Evolutionary conservation across 495 filamentous ascomycete genomes (phyloP).

Genomic region (Staphylotrichum longicolle): DNA sequence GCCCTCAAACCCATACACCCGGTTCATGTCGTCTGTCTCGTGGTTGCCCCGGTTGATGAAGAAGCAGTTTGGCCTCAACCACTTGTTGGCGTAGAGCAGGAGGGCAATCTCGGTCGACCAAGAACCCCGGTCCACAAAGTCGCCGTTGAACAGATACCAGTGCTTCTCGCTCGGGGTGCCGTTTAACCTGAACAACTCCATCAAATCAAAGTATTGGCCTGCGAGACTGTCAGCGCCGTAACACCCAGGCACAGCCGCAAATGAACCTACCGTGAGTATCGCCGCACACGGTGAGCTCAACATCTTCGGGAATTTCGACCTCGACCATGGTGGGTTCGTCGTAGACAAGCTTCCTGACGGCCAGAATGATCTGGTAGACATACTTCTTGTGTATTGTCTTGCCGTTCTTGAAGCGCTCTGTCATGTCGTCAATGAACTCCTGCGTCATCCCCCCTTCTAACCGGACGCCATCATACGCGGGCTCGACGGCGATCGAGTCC

Average conservation of each 20-base stretch:
- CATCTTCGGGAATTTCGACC: constrained; percentile 72
- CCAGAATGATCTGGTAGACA: constrained; percentile 90
- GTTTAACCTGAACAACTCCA: constrained; percentile 93
- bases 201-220: constrained; percentile 97
- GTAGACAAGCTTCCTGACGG: constrained; percentile 84
- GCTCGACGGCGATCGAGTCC: constrained; percentile 77
- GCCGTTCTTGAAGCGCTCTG: constrained; percentile 88
- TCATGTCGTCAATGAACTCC: constrained; percentile 97
- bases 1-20: constrained; percentile 96
- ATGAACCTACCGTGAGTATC: constrained; percentile 80
- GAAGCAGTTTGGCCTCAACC: constrained; percentile 80
- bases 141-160: constrained; percentile 96
- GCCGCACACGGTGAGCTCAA: constrained; percentile 88
- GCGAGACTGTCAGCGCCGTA: constrained; percentile 21
- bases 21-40: constrained; percentile 99
- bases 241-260: no score
- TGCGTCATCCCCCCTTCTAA: constrained; percentile 85
- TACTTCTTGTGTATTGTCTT: constrained; percentile 96
- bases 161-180: constrained; percentile 81
- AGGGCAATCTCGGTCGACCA: constrained; percentile 97
- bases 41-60: constrained; percentile 99
- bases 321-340: constrained; percentile 97
- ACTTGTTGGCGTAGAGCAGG: constrained; percentile 94
- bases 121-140: constrained; percentile 96
- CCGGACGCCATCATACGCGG: constrained; percentile 77